phyloP scores from a whole-genome alignment of 139 green algal genomes.

The Marvania coccoides region DNA sequence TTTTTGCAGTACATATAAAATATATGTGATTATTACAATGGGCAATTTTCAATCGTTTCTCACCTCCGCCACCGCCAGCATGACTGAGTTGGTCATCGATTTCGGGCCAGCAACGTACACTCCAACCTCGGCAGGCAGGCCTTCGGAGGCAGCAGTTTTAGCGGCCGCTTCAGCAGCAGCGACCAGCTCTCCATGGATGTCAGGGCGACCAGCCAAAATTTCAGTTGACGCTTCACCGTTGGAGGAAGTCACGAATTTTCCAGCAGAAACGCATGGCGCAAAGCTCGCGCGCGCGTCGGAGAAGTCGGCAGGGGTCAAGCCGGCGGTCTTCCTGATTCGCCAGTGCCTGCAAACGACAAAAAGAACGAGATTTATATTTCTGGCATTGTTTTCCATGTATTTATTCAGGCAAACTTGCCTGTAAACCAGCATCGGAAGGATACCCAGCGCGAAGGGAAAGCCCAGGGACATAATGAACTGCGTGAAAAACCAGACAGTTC shows the following conservation, averaged over 20 bases:
- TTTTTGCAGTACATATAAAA: too few species aligned
- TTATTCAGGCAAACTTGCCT: too few species aligned
- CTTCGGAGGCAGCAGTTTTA: neutral
- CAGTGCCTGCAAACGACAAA: too few species aligned
- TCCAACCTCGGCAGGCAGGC: neutral
- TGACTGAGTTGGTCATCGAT: neutral
- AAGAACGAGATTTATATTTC: too few species aligned
- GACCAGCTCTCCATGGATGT: neutral
- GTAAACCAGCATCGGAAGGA: neutral
- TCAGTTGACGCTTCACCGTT: neutral
- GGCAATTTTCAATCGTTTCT: too few species aligned
- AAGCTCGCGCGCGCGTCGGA: neutral
- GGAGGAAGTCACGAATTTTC: neutral
- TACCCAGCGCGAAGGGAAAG: neutral
- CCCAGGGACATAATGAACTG: slow-evolving; percentile 1
- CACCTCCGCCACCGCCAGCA: neutral
- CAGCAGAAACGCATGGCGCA: neutral
- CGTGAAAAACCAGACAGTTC: slow-evolving; percentile 11
- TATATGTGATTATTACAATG: too few species aligned
- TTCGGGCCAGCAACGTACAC: neutral
- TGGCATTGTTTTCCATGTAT: too few species aligned
- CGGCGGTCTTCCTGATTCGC: neutral
- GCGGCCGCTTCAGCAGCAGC: neutral
- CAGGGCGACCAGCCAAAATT: neutral
- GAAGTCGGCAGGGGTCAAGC: neutral